Base-by-base conservation (phyloP, 2,329 filamentous ascomycete genomes). In the Penicillium sclerotiorum region DNA sequence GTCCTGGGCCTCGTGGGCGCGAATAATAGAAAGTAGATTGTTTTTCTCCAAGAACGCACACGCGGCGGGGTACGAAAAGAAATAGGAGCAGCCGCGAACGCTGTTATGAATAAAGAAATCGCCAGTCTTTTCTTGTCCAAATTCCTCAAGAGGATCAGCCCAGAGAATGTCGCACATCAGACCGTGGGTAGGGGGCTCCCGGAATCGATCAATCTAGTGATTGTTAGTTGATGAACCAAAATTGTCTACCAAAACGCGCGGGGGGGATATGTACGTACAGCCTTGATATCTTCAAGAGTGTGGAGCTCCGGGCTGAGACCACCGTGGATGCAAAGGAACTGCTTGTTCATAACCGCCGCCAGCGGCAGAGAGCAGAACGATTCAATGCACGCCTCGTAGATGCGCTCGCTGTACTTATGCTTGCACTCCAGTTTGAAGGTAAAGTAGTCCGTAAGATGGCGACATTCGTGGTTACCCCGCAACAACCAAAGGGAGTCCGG, bases 341-440 rank as follows among this genome's bases (percentile, higher is more conserved):
- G 94, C 80, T 99, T 99, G 83, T 99, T 99, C 94, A 99, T 99
- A 61, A 99, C 87, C 22, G 94, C 94, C 49, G 94, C 94, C 62
- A 99, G 79, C 23, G 94, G 94, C 57, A 99, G 78, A 57, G 88
- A 82, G 77, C 94, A 99, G 81, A 99, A 99, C 0, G 94, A 95
- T 59, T 99, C 93, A 85, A 96, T 95, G 77, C 94, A 97, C 49
- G 94, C 93, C 67, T 99, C 93, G 72, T 99, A 99, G 52, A 99
- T 83, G 57, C 83, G 83, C 77, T 97, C 94, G 27, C 90, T 96
- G 77, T 99, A 99, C 75, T 99, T 99, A 83, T 99, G 94, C 79
- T 96, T 96, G 82, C 94, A 99, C 74, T 99, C 94, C 50, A 99
- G 86, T 81, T 99, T 97, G 81, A 99, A 99, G 54, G 94, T 99